A percentile compares a stretch with the other conserved stretches of the same genome.
Evolutionary conservation across 371 early-diverging fungal species (phyloP).

Genomic region (Mucor piriformis): DNA sequence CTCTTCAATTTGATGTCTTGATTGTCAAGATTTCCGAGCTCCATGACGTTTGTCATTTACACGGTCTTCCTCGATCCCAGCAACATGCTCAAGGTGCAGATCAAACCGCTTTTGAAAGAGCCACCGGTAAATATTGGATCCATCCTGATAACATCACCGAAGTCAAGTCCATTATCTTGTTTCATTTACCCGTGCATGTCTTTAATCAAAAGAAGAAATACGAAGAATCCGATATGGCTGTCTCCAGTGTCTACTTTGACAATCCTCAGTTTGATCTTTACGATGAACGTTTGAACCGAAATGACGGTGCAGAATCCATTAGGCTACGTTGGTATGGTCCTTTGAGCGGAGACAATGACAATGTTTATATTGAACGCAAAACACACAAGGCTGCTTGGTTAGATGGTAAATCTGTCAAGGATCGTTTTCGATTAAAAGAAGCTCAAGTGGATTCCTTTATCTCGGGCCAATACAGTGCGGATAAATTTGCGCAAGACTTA

Average conservation of each 20-base stretch:
- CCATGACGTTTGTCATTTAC: conserved; percentile 34
- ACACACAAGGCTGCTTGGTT: conserved; percentile 50
- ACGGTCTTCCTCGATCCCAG: conserved; percentile 33
- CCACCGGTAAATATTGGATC: conserved; percentile 79
- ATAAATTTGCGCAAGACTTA: conserved; percentile 74
- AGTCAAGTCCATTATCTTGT: conserved; percentile 87
- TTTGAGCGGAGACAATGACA: conserved; percentile 49
- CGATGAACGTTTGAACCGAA: conserved; percentile 80
- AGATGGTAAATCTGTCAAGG: conserved; percentile 96
- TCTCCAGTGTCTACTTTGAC: conserved; percentile 97
- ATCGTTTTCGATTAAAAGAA: conserved; percentile 92
- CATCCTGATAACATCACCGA: conserved; percentile 95
- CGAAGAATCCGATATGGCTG: conserved; percentile 57
- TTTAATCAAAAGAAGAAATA: conserved; percentile 59
- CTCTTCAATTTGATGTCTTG: conserved; percentile 82
- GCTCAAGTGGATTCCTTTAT: conserved; percentile 84
- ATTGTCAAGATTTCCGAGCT: conserved; percentile 77
- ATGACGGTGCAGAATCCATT: conserved; percentile 87
- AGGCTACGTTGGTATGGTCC: conserved; percentile 92
- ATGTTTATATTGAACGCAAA: conserved; percentile 49
- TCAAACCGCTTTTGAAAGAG: conserved; percentile 46
- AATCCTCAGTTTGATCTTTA: conserved; percentile 88
- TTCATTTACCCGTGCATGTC: conserved; percentile 93
- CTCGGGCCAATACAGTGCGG: conserved; percentile 81
- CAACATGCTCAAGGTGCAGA: conserved; percentile 27